Conservation (phyloP, 2,329 filamentous ascomycete genomes). For the Arthroderma uncinatum region DNA sequence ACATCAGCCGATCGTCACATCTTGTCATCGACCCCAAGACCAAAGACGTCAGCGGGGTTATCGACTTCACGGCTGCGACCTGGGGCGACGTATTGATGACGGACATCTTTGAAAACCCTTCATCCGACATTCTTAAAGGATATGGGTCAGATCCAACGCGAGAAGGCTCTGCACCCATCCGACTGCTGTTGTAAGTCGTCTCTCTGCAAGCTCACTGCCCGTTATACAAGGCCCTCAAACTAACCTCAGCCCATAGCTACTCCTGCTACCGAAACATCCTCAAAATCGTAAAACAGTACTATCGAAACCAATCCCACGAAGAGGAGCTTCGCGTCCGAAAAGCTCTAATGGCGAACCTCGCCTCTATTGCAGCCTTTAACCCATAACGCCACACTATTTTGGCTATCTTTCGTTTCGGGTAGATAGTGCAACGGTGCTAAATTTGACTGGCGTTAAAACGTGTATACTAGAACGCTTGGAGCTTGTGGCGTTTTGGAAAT, state of each 20-base stretch:
- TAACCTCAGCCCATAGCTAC: slow-evolving; percentile 22
- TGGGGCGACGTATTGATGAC: slow-evolving; percentile 49
- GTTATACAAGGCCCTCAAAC: neutral
- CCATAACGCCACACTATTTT: slow-evolving; percentile 6
- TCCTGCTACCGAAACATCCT: slow-evolving; percentile 30
- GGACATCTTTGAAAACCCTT: slow-evolving; percentile 36
- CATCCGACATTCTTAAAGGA: slow-evolving; percentile 27
- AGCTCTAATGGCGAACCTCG: slow-evolving; percentile 24
- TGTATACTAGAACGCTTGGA: slow-evolving; percentile 4
- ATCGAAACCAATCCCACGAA: slow-evolving; percentile 27
- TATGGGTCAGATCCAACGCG: slow-evolving; percentile 23
- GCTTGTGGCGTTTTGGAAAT: neutral
- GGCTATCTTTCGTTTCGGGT: neutral
- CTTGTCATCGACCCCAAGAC: slow-evolving; percentile 42
- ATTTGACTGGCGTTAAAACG: neutral
- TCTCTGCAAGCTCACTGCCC: slow-evolving; percentile 9
- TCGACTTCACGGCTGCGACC: slow-evolving; percentile 43
- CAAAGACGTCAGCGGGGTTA: slow-evolving; percentile 39
- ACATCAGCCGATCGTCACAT: slow-evolving; percentile 40
- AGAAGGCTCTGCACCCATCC: slow-evolving; percentile 20
- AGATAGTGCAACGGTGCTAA: neutral
- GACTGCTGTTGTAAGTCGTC: slow-evolving; percentile 25
- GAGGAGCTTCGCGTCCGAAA: slow-evolving; percentile 30
- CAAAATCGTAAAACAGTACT: slow-evolving; percentile 30
- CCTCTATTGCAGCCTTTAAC: slow-evolving; percentile 21